These are phyloP conservation scores for Xylaria bambusicola DNA, from an alignment of 495 filamentous ascomycete genomes.

Conservation along the genomic window DNA sequence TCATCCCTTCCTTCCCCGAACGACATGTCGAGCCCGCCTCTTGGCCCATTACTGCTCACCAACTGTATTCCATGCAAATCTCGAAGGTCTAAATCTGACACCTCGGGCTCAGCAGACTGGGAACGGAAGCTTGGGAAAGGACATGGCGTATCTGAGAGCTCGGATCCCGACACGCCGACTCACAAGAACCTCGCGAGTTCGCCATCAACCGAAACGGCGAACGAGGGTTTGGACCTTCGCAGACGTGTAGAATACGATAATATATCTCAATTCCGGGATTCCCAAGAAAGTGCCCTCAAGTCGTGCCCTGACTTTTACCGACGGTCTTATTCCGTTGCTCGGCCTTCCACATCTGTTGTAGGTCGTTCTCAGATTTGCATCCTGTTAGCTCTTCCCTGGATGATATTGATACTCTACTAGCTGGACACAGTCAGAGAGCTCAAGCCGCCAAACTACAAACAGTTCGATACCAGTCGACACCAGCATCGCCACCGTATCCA, in stretches of 20 bases:
- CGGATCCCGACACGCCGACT: background rate
- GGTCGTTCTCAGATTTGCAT: conserved; percentile 7
- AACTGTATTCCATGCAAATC: conserved; percentile 22
- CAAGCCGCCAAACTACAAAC: conserved; percentile 15
- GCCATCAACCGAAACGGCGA: background rate
- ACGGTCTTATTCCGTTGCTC: conserved; percentile 4
- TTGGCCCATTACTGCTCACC: conserved; percentile 9
- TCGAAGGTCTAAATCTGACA: conserved; percentile 20
- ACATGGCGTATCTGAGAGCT: conserved; percentile 30
- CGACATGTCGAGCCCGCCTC: conserved; percentile 1
- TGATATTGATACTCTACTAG: conserved; percentile 13
- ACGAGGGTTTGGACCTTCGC: background rate
- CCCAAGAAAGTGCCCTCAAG: conserved; percentile 14
- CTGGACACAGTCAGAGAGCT: conserved; percentile 9
- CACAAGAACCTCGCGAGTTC: background rate
- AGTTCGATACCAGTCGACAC: conserved; percentile 20
- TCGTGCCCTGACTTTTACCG: conserved; percentile 33
- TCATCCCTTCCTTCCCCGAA: conserved; percentile 19
- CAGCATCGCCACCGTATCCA: conserved; percentile 23
- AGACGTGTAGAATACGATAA: background rate
- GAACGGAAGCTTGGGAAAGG: conserved; percentile 27
- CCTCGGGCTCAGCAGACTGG: conserved; percentile 29
- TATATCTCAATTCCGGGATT: conserved; percentile 17
- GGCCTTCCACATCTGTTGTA: background rate
- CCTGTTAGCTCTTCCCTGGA: background rate